phyloP scores from a whole-genome alignment of 371 early-diverging fungal genomes.

The Syncephalastrum contaminatum region DNA sequence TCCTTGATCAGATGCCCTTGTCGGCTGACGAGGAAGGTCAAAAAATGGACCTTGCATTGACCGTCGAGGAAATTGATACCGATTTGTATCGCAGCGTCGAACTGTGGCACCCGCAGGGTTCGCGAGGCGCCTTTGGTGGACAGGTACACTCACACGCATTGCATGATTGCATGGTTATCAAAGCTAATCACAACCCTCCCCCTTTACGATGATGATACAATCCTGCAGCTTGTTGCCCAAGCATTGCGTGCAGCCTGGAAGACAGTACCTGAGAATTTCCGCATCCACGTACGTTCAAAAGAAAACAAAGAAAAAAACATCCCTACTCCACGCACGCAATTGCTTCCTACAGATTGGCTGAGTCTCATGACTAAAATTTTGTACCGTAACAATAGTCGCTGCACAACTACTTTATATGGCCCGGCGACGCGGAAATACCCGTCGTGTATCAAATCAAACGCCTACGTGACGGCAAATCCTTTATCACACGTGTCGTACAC shows the following conservation, averaged over 20 bases:
- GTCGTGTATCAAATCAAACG: slow-evolving; percentile 40
- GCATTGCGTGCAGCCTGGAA: slow-evolving; percentile 78
- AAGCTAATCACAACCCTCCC: not conserved
- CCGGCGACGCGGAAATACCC: slow-evolving; percentile 35
- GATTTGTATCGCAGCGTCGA: slow-evolving; percentile 71
- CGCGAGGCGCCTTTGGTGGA: slow-evolving; percentile 86
- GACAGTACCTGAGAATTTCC: slow-evolving; percentile 68
- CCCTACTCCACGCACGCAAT: no score
- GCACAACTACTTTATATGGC: slow-evolving; percentile 38
- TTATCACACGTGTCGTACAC: slow-evolving; percentile 38
- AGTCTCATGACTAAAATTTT: not conserved
- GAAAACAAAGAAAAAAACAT: not conserved
- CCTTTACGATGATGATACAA: not conserved
- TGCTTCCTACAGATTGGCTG: no score
- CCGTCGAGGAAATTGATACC: slow-evolving; percentile 63
- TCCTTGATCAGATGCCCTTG: no score
- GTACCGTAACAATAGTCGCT: slow-evolving; percentile 26
- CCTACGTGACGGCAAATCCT: slow-evolving; percentile 42
- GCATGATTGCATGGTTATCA: no score
- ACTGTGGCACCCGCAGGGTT: slow-evolving; percentile 80
- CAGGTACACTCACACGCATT: slow-evolving; percentile 22
- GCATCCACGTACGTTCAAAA: slow-evolving; percentile 57
- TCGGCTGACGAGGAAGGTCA: slow-evolving; percentile 4
- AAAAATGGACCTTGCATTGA: slow-evolving; percentile 35
- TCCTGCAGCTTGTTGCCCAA: slow-evolving; percentile 67